Evolutionary conservation across 2,329 filamentous ascomycete genomes (phyloP).

Genomic region (Mollisiaceae sp.): DNA sequence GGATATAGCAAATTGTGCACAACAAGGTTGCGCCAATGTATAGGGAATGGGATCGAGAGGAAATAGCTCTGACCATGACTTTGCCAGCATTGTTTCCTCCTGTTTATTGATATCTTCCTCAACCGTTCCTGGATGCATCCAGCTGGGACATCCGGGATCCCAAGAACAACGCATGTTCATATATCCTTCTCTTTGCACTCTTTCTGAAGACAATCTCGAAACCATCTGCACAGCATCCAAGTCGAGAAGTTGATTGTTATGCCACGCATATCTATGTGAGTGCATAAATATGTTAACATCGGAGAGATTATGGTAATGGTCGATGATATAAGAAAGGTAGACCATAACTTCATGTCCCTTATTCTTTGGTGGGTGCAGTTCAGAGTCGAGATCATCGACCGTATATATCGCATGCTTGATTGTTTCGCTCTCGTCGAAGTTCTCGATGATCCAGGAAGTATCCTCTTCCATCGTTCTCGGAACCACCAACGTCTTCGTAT

Average conservation of each 20-base stretch:
- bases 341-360: constrained; percentile 40
- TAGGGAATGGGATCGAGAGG: constrained; percentile 47
- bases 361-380: constrained; percentile 58
- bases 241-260: constrained; percentile 37
- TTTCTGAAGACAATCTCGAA: constrained; percentile 32
- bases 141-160: constrained; percentile 59
- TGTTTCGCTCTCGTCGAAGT: constrained; percentile 25
- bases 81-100: constrained; percentile 50
- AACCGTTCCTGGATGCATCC: constrained; percentile 49
- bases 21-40: constrained; percentile 60
- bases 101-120: constrained; percentile 47
- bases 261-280: constrained; percentile 54
- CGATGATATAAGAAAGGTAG: constrained; percentile 62
- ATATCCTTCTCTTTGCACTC: constrained; percentile 59
- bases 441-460: constrained; percentile 33
- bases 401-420: constrained; percentile 33
- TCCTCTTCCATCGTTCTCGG: constrained; percentile 30
- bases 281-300: constrained; percentile 42
- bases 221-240: constrained; percentile 44
- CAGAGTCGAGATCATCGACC: constrained; percentile 37
- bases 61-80: constrained; percentile 45
- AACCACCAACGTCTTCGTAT: constrained; percentile 20
- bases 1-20: constrained; percentile 68
- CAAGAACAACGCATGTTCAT: constrained; percentile 65
- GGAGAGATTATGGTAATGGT: constrained; percentile 60